Percentiles rank a stretch among this genome's conserved stretches.
phyloP scores from a whole-genome alignment of 768 basidiomycete genomes.

The Suillus lakei region DNA sequence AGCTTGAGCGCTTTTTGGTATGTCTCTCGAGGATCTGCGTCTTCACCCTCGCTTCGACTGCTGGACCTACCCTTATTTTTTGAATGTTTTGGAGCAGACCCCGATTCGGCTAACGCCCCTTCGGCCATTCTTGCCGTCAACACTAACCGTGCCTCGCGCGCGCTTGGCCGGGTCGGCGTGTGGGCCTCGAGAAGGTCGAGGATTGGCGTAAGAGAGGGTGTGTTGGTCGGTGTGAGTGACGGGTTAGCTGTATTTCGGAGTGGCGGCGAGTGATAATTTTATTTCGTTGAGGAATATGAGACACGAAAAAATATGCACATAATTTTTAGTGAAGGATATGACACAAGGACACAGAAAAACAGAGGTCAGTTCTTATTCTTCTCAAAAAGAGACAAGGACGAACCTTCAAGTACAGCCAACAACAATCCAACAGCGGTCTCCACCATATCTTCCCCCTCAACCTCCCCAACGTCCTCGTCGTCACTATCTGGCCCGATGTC shows the following conservation, averaged over 20 bases:
- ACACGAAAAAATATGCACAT: conserved; percentile 61
- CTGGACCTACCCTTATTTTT: conserved; percentile 23
- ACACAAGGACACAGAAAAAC: too few relatives aligned
- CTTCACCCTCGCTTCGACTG: conserved; percentile 39
- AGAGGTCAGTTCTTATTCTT: neutral
- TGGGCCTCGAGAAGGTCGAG: neutral
- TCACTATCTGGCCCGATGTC: conserved; percentile 64
- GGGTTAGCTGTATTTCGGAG: conserved; percentile 1
- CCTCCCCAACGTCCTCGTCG: conserved; percentile 48
- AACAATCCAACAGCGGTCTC: conserved; percentile 82
- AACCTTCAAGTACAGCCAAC: conserved; percentile 88
- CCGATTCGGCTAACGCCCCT: conserved; percentile 46
- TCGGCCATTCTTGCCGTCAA: conserved; percentile 77
- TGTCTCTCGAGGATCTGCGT: conserved; percentile 51
- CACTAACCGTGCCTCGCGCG: conserved; percentile 82
- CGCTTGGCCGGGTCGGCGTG: conserved; percentile 55
- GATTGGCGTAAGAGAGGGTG: neutral
- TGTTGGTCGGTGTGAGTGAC: neutral
- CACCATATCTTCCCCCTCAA: conserved; percentile 60
- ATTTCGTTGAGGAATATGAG: conserved; percentile 58
- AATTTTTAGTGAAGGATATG: conserved; percentile 48
- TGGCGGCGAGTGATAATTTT: conserved; percentile 39
- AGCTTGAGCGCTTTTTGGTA: conserved; percentile 90
- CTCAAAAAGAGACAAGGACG: conserved; percentile 8
- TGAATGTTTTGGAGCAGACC: conserved; percentile 17